phyloP scores from a whole-genome alignment of 768 basidiomycete species.

The Collybia mongolica region DNA sequence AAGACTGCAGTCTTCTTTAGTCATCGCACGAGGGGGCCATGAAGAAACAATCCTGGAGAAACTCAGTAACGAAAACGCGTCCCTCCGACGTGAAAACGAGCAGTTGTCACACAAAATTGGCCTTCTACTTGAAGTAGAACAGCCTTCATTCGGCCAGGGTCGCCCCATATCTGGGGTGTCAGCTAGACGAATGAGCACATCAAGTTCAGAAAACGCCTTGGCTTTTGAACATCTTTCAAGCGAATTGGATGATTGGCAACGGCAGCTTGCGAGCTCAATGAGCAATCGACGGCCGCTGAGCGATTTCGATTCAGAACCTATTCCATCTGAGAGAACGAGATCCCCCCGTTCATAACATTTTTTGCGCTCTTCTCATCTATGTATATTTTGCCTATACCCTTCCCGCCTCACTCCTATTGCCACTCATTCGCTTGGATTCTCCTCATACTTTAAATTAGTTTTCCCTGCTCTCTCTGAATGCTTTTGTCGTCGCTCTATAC shows the following conservation, averaged over 20 bases:
- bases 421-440: slow-evolving; percentile 56
- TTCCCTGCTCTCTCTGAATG: slow-evolving; percentile 26
- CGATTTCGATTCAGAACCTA: slow-evolving; percentile 63
- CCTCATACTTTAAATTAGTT: slow-evolving; percentile 33
- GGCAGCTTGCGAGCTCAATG: slow-evolving; percentile 80
- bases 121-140: slow-evolving; percentile 83
- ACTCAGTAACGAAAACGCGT: slow-evolving; percentile 78
- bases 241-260: slow-evolving; percentile 85
- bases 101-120: slow-evolving; percentile 91
- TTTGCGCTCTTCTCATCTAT: slow-evolving; percentile 26
- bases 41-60: slow-evolving; percentile 80
- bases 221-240: slow-evolving; percentile 78
- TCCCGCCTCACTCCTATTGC: slow-evolving; percentile 23
- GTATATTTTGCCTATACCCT: slow-evolving; percentile 52
- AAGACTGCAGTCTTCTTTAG: slow-evolving; percentile 68
- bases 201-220: slow-evolving; percentile 79
- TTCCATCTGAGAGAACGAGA: slow-evolving; percentile 56
- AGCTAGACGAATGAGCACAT: slow-evolving; percentile 64
- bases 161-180: slow-evolving; percentile 60
- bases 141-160: slow-evolving; percentile 63
- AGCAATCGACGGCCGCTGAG: slow-evolving; percentile 69
- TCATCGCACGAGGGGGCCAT: slow-evolving; percentile 71
- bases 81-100: slow-evolving; percentile 81
- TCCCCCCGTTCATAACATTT: slow-evolving; percentile 52
- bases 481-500: slow-evolving; percentile 23